Evolutionary conservation across 2,329 filamentous ascomycete genomes (phyloP), one percentile per base, ranked within the genome.

Genomic region (Colletotrichum acutatum): DNA sequence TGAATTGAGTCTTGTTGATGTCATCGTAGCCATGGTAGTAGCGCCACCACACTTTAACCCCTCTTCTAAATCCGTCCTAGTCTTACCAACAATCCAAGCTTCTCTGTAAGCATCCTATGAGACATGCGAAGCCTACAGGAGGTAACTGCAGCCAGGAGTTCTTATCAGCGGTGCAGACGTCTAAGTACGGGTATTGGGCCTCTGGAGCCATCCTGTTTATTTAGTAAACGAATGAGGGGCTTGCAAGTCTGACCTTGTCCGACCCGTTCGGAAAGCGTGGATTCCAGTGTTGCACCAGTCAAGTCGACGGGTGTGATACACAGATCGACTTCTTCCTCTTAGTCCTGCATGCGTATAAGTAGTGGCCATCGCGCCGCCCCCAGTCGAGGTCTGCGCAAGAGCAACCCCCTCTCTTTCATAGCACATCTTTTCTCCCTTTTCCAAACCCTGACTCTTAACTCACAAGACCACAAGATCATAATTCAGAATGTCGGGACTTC

Each of bases 401-500:
- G 16, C 12, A 49, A 2, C 19, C 19, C 42, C 19, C 19, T n/a
- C 19, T 22, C 42, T n/a, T n/a, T 22, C 42, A 49, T 4, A 49
- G 42, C 19, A 49, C 32, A 60, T 9, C 6, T 32, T n/a, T 16
- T 14, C 24, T 19, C 30, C 19, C 16, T 16, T 5, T 30, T 24
- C 6, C 42, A 14, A n/a, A 34, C 4, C 28, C 52, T 34, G 11
- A 34, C 32, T 12, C 32, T 34, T 4, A n/a, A 22, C 42, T 9
- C 22, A 8, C 42, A 49, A 49, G 42, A n/a, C 14, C 28, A 22
- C 28, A n/a, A 53, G 32, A 9, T 37, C 61, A 53, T 1, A 12
- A 61, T 4, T 5, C 26, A 46, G 3, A 34, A 72, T 72, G 70
- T 0, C 70, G 19, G 78, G 83, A 58, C 84, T 92, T 11, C 93